A percentile compares a stretch with the other conserved stretches of the same genome.
Conservation (phyloP, 1,284 basidiomycete genomes). For the Athelia psychrophila region DNA sequence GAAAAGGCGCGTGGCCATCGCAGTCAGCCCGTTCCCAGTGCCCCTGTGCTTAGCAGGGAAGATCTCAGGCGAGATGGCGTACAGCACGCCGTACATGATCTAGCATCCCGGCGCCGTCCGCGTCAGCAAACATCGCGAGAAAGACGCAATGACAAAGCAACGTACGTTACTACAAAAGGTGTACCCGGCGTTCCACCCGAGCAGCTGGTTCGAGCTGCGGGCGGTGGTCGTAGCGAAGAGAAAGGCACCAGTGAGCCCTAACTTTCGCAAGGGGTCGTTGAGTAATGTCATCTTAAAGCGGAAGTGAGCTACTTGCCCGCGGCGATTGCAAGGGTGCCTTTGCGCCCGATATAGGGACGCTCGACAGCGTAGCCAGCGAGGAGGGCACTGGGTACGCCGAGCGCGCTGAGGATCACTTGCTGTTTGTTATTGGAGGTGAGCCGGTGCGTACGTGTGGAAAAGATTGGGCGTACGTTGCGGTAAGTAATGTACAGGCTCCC, state of each 20-base stretch:
- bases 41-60: conserved; percentile 74
- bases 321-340: conserved; percentile 57
- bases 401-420: conserved; percentile 58
- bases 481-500: conserved; percentile 48
- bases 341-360: conserved; percentile 56
- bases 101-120: conserved; percentile 13
- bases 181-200: conserved; percentile 68
- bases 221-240: conserved; percentile 72
- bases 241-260: conserved; percentile 69
- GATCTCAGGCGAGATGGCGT: conserved; percentile 67
- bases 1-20: conserved; percentile 55
- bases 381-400: conserved; percentile 68
- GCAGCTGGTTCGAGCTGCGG: conserved; percentile 59
- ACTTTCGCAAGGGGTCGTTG: conserved; percentile 32
- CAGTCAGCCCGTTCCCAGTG: conserved; percentile 58
- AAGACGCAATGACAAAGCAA: conserved; percentile 7
- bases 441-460: conserved; percentile 1
- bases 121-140: conserved; percentile 11
- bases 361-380: conserved; percentile 66
- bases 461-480: conserved; percentile 38
- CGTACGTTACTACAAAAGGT: conserved; percentile 58
- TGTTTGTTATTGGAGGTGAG: conserved; percentile 15
- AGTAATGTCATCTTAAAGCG: conserved; percentile 35
- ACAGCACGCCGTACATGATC: conserved; percentile 78
- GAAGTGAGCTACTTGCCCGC: conserved; percentile 40